phyloP scores from a whole-genome alignment of 2,329 filamentous ascomycete species.

The Gaeumannomyces tritici region DNA sequence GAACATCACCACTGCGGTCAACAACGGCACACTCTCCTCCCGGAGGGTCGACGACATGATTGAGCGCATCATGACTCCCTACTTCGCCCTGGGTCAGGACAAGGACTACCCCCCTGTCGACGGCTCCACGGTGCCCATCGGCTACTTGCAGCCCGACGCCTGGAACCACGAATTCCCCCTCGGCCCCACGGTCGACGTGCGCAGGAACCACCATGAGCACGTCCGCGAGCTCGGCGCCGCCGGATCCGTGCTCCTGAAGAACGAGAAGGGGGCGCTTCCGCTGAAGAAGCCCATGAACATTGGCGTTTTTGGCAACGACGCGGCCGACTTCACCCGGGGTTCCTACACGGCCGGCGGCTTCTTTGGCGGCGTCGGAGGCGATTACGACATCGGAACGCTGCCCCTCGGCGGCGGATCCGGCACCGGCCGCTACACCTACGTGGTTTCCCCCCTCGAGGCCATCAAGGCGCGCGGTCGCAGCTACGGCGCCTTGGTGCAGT shows the following conservation, averaged over 20 bases:
- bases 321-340: constrained; percentile 47
- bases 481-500: constrained; percentile 39
- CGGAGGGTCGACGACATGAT: constrained; percentile 64
- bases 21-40: constrained; percentile 62
- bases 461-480: constrained; percentile 44
- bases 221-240: constrained; percentile 44
- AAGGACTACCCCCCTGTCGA: constrained; percentile 31
- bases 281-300: constrained; percentile 36
- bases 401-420: constrained; percentile 84
- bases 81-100: constrained; percentile 42
- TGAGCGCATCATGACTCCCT: constrained; percentile 45
- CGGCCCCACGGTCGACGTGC: constrained; percentile 39
- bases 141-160: neutral
- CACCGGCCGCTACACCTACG: constrained; percentile 71
- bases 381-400: constrained; percentile 73
- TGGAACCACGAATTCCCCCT: neutral
- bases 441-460: constrained; percentile 60
- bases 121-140: neutral
- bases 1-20: constrained; percentile 62
- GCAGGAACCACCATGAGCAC: constrained; percentile 31
- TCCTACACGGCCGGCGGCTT: constrained; percentile 63
- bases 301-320: constrained; percentile 67
- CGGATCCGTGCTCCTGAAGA: constrained; percentile 50
- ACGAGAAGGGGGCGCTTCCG: constrained; percentile 48
- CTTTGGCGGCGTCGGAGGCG: constrained; percentile 31